A percentile compares a stretch with the other conserved stretches of the same genome.
These are phyloP conservation scores for Thielaviopsis populi DNA, from an alignment of 2,329 filamentous ascomycete species.

Conservation along the genomic window DNA sequence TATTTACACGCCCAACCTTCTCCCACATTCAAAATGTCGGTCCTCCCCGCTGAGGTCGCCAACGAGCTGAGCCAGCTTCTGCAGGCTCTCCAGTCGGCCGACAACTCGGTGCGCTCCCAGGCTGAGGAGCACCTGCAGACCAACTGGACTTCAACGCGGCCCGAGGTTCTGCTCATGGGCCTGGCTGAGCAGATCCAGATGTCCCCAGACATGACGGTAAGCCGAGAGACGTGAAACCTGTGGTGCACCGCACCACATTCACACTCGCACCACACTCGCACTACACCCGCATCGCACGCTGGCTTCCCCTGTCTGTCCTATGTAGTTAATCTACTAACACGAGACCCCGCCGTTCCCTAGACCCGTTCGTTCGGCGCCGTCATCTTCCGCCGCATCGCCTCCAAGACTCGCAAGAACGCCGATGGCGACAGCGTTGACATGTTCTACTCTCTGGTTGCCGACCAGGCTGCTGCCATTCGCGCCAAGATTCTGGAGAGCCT, in stretches of 20 bases:
- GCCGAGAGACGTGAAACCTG: slow-evolving; percentile 17
- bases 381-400: slow-evolving; percentile 84
- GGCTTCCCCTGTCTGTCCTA: no score
- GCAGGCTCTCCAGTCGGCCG: slow-evolving; percentile 72
- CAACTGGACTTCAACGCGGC: slow-evolving; percentile 71
- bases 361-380: slow-evolving; percentile 83
- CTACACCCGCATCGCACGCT: neutral
- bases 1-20: neutral
- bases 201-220: slow-evolving; percentile 57
- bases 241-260: neutral
- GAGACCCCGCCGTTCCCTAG: slow-evolving; percentile 30
- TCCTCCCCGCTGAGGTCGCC: slow-evolving; percentile 72
- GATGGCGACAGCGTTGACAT: slow-evolving; percentile 62
- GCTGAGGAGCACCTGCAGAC: slow-evolving; percentile 83
- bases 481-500: slow-evolving; percentile 70
- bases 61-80: slow-evolving; percentile 74
- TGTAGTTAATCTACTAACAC: no score
- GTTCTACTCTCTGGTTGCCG: slow-evolving; percentile 62
- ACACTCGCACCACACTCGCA: neutral
- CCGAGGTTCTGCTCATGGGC: slow-evolving; percentile 84
- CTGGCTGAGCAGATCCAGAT: slow-evolving; percentile 80
- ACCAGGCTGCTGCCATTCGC: slow-evolving; percentile 64
- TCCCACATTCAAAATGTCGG: slow-evolving; percentile 48
- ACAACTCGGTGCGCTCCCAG: slow-evolving; percentile 71
- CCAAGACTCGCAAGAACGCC: slow-evolving; percentile 66